These are phyloP conservation scores for Ophiostoma sp. DNA, from an alignment of 2,329 filamentous ascomycete genomes.

Conservation along the genomic window DNA sequence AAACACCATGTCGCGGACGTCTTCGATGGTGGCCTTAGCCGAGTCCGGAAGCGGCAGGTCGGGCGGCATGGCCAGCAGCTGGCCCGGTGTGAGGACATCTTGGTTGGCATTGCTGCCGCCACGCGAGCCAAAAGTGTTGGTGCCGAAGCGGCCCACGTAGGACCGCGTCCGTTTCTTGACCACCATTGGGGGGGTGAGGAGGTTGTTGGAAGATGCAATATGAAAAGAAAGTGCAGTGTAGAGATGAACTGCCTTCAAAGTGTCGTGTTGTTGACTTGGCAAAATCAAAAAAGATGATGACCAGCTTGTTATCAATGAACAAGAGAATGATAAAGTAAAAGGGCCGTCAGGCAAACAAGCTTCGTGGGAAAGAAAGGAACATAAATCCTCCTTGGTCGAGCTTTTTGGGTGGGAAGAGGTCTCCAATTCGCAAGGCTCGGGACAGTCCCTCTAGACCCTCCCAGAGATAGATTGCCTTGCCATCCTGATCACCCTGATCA, in stretches of 20 bases:
- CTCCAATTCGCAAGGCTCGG: neutral
- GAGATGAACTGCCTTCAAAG: neutral
- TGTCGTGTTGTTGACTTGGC: neutral
- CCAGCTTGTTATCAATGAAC: neutral
- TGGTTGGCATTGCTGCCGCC: constrained; percentile 8
- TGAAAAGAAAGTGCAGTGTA: neutral
- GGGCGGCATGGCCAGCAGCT: constrained; percentile 14
- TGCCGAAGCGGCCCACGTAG: constrained; percentile 18
- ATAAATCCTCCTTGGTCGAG: neutral
- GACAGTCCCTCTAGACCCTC: neutral
- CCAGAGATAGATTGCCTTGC: neutral
- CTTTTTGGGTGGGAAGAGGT: neutral
- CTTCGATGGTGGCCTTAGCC: neutral
- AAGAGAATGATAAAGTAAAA: neutral
- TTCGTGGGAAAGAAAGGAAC: neutral
- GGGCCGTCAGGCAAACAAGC: neutral
- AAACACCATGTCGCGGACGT: constrained; percentile 9
- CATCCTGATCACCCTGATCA: neutral
- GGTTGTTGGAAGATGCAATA: neutral
- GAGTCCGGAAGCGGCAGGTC: constrained; percentile 10
- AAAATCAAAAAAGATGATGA: neutral
- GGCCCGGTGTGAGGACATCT: constrained; percentile 3
- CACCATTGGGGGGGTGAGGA: neutral
- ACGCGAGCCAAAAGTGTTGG: neutral
- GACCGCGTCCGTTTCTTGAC: constrained; percentile 12